Percentiles rank a stretch among this genome's conserved stretches.
These are phyloP conservation scores for Amanita exitialis DNA, from an alignment of 768 basidiomycete species.

Conservation along the genomic window DNA sequence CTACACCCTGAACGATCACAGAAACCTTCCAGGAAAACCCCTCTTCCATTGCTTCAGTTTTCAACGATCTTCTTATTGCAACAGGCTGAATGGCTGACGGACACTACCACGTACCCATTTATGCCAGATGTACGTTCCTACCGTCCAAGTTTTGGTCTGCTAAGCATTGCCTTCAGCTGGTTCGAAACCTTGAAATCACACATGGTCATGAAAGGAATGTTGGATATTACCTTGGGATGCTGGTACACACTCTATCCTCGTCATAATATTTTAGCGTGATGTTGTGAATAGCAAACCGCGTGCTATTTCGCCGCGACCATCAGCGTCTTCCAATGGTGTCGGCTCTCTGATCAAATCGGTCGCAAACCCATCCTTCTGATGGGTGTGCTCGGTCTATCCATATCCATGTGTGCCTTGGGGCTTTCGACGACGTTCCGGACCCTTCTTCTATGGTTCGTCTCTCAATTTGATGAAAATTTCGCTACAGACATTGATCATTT, in stretches of 20 bases:
- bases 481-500: background rate
- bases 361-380: conserved; percentile 65
- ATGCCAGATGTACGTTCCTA: conserved; percentile 48
- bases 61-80: conserved; percentile 61
- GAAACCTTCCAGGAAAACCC: conserved; percentile 22
- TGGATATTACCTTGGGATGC: conserved; percentile 37
- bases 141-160: background rate
- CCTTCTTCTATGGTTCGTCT: conserved; percentile 36
- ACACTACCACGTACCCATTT: conserved; percentile 69
- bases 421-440: conserved; percentile 61
- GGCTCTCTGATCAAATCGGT: conserved; percentile 62
- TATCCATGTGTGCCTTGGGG: conserved; percentile 69
- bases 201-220: conserved; percentile 41
- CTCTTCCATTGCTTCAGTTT: conserved; percentile 19
- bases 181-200: conserved; percentile 58
- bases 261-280: too few relatives aligned
- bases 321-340: conserved; percentile 67
- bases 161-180: conserved; percentile 29
- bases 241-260: conserved; percentile 28
- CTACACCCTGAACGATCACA: conserved; percentile 24
- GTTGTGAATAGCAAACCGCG: conserved; percentile 48
- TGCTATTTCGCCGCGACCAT: conserved; percentile 70
- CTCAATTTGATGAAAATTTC: background rate
- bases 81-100: conserved; percentile 67
- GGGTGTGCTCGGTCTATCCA: conserved; percentile 52